Percentiles rank a stretch among this genome's conserved stretches.
Conservation (phyloP, 345 rosid species). For the Pseudoturritis turrita region DNA sequence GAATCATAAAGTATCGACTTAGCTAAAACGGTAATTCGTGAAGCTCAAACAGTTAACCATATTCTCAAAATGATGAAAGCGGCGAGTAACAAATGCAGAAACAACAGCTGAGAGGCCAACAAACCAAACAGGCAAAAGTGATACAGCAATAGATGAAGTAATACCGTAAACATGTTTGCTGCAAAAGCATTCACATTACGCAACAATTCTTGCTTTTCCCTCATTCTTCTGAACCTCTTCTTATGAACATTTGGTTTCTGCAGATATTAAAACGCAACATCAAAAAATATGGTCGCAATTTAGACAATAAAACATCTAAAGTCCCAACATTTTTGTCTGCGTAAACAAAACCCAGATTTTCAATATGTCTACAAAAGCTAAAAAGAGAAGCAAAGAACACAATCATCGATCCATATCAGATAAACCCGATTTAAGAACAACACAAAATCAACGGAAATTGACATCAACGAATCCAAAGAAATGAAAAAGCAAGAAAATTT, state of each 20-base stretch:
- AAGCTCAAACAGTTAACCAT: too few relatives aligned
- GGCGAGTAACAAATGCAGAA: not conserved
- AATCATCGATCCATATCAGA: not conserved
- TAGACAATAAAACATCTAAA: not conserved
- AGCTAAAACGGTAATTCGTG: not conserved
- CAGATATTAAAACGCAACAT: not conserved
- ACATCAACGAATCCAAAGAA: not conserved
- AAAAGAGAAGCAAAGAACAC: not conserved
- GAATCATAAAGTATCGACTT: not conserved
- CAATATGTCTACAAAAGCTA: not conserved
- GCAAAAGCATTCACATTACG: conserved; percentile 48
- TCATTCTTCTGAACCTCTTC: conserved; percentile 47
- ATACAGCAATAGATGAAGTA: not conserved
- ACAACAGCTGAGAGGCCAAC: not conserved
- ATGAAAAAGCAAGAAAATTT: conserved; percentile 5
- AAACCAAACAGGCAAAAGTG: not conserved
- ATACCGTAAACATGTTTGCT: conserved; percentile 54
- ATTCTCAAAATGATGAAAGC: not conserved
- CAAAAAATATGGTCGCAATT: not conserved
- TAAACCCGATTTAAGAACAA: not conserved
- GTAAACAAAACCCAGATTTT: not conserved
- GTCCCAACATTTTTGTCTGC: not conserved
- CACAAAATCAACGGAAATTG: not conserved
- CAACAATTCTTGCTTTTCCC: conserved; percentile 42
- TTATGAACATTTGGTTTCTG: conserved; percentile 32